These are phyloP conservation scores for Apiospora hydei DNA, from an alignment of 2,329 filamentous ascomycete genomes.

Conservation along the genomic window DNA sequence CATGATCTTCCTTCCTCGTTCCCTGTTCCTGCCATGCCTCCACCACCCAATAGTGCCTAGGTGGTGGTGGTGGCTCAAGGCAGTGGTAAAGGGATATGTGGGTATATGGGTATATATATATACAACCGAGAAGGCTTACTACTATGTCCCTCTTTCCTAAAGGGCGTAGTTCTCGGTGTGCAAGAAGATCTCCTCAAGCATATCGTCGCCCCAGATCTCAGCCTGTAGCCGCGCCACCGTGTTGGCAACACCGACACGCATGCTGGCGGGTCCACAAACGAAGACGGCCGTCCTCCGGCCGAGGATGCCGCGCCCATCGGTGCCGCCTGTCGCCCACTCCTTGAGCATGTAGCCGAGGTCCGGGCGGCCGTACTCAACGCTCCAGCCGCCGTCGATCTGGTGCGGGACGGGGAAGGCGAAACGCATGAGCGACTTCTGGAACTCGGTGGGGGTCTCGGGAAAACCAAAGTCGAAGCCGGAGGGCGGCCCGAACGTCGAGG, in stretches of 20 bases:
- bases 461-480: conserved; percentile 82
- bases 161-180: conserved; percentile 96
- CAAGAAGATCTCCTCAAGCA: conserved; percentile 88
- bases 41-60: background rate
- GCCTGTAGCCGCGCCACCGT: conserved; percentile 84
- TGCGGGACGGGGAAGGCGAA: conserved; percentile 81
- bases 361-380: conserved; percentile 89
- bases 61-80: background rate
- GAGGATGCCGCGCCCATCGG: conserved; percentile 71
- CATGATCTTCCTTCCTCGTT: background rate
- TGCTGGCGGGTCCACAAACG: conserved; percentile 86
- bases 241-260: conserved; percentile 88
- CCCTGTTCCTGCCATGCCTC: background rate
- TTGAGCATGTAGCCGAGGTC: conserved; percentile 87
- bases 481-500: conserved; percentile 65
- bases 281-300: conserved; percentile 87
- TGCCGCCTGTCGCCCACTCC: conserved; percentile 78
- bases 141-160: conserved; percentile 44
- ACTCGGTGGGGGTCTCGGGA: conserved; percentile 82
- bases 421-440: conserved; percentile 88
- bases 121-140: background rate
- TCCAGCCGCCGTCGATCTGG: conserved; percentile 81
- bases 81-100: background rate
- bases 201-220: conserved; percentile 80
- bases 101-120: background rate